Base-by-base conservation (phyloP, 2,329 filamentous ascomycete species). In the Neofusicoccum sp. region DNA sequence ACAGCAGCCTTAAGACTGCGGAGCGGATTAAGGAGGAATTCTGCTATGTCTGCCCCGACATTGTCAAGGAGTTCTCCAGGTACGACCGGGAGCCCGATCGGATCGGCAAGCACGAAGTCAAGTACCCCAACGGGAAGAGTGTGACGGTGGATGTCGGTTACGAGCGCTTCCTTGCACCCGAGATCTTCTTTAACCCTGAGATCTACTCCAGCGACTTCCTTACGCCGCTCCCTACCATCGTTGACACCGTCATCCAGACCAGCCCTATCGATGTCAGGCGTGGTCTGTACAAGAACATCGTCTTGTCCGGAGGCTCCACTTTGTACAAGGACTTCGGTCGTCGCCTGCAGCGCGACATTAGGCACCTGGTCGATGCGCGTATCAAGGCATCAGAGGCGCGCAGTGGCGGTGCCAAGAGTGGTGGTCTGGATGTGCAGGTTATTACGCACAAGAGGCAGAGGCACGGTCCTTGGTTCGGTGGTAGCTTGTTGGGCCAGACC, bases 141-240 rank as follows among this genome's bases (percentile, higher is more conserved):
- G 88, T 93, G 24, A 85, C 82, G 1, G 91, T 99, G 48, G 96
- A 99, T 70, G 90, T 99, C 58, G 95, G 95, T 58, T 99, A 98
- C 79, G 95, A 99, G 77, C 90, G 95, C 34, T 99, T 99, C 84
- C 83, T 99, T 63, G 95, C 95, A 2, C 96, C 96, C 26, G 95
- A 99, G 77, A 99, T 99, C 73, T 99, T 99, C 80, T 99, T 99
- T 86, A 99, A 99, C 79, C 95, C 95, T 31, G 95, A 99, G 80
- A 99, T 99, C 71, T 98, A 98, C 84, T 96, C 91, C 64, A 98
- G 93, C 67, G 95, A 99, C 75, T 99, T 99, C 82, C 81, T 99
- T 66, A 99, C 95, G 11, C 95, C 95, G 12, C 85, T 99, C 7
- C 95, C 95, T 26, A 90, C 86, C 54, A 95, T 99, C 54, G 96